Evolutionary conservation across 192 early-diverging fungal species (phyloP).

Genomic region (Allomyces arbusculus): DNA sequence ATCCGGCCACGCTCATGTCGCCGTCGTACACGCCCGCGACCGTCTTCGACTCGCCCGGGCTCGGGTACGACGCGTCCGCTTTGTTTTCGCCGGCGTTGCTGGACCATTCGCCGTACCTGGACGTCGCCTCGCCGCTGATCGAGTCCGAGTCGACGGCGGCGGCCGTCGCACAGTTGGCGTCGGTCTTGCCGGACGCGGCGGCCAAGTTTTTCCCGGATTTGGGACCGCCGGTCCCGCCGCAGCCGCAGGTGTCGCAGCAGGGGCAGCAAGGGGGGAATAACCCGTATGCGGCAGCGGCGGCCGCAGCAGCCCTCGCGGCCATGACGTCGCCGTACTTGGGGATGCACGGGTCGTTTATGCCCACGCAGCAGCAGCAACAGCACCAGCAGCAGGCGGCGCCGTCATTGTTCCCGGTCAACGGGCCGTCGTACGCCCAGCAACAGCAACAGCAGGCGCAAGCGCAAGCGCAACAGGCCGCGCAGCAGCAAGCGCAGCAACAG

Average conservation of each 20-base stretch:
- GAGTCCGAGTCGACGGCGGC: neutral
- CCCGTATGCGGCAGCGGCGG: too few species aligned
- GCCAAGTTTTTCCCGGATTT: neutral
- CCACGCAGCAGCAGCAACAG: neutral
- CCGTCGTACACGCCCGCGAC: neutral
- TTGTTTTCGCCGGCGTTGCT: neutral
- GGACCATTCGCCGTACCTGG: neutral
- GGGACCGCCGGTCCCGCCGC: too few species aligned
- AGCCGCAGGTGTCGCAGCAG: too few species aligned
- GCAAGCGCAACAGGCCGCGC: neutral
- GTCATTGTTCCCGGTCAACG: too few species aligned
- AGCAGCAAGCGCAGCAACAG: neutral
- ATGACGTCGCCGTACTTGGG: neutral
- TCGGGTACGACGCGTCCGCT: neutral
- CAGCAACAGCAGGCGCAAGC: neutral
- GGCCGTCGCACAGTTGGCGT: neutral
- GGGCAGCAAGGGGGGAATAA: too few species aligned
- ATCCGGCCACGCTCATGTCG: neutral
- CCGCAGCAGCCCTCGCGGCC: too few species aligned
- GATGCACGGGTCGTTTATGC: neutral
- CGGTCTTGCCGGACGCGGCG: neutral
- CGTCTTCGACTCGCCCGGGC: neutral
- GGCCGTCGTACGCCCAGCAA: neutral
- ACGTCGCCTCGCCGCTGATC: neutral
- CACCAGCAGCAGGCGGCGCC: neutral